These are phyloP conservation scores for Collybiopsis luxurians DNA, from an alignment of 768 basidiomycete genomes.

Conservation along the genomic window DNA sequence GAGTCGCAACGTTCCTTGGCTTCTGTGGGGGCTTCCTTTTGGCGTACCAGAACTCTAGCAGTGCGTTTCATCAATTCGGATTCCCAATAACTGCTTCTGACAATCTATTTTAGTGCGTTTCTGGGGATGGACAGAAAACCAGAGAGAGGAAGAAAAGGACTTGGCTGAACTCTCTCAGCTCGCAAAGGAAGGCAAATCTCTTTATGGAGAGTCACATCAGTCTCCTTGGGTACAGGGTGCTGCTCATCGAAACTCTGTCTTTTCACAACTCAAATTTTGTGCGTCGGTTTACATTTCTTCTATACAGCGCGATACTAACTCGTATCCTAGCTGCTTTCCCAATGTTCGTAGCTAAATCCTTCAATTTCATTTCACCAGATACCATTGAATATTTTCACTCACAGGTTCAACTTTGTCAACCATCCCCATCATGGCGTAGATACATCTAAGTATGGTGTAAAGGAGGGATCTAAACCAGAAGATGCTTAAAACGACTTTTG, in stretches of 20 bases:
- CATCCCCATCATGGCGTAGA: constrained; percentile 87
- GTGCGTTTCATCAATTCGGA: constrained; percentile 48
- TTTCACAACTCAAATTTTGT: constrained; percentile 94
- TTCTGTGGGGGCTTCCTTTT: constrained; percentile 90
- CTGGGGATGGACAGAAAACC: constrained; percentile 94
- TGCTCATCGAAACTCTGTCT: constrained; percentile 85
- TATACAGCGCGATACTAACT: constrained; percentile 1
- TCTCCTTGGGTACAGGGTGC: constrained; percentile 83
- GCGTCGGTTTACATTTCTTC: constrained; percentile 27
- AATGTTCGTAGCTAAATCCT: constrained; percentile 47
- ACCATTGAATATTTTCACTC: constrained; percentile 9
- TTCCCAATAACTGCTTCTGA: background rate
- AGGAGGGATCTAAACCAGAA: constrained; percentile 25
- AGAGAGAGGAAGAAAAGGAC: constrained; percentile 77
- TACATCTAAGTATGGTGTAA: constrained; percentile 70
- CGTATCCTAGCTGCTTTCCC: constrained; percentile 59
- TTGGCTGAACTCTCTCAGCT: constrained; percentile 73
- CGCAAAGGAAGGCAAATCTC: constrained; percentile 73
- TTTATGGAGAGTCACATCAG: constrained; percentile 84
- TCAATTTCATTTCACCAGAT: no score
- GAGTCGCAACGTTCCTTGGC: constrained; percentile 72
- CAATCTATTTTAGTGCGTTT: constrained; percentile 63
- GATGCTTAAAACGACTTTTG: constrained; percentile 10
- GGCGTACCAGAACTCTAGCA: constrained; percentile 87
- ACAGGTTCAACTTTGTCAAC: constrained; percentile 93